A percentile compares a stretch with the other conserved stretches of the same genome.
These are phyloP conservation scores for Saturnispora ahearnii DNA, from an alignment of 805 yeast species.

Conservation along the genomic window DNA sequence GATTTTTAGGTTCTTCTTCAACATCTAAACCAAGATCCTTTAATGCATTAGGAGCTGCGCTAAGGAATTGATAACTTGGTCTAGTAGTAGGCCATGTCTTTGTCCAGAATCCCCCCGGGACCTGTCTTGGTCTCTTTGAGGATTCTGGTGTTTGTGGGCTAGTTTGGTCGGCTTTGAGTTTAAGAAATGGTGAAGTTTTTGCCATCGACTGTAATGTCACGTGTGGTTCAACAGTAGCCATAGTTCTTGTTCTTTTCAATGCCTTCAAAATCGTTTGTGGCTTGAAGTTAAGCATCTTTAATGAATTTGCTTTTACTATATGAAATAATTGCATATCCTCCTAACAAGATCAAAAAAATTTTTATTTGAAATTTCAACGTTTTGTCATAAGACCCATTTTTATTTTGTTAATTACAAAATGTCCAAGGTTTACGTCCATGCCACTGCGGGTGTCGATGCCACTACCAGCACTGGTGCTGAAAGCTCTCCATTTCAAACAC, in stretches of 20 bases:
- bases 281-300: neutral
- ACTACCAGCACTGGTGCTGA: constrained; percentile 52
- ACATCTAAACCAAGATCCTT: constrained; percentile 52
- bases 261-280: neutral
- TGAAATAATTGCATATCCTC: neutral
- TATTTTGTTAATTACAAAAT: constrained; percentile 7
- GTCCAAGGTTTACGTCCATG: constrained; percentile 56
- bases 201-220: neutral
- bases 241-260: neutral
- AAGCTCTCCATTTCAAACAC: constrained; percentile 62
- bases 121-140: constrained; percentile 30
- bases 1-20: constrained; percentile 18
- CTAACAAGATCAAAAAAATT: neutral
- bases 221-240: neutral
- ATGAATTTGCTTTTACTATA: too few relatives aligned
- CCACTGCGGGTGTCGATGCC: constrained; percentile 59
- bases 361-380: neutral
- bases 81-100: constrained; percentile 63
- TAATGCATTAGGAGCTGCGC: constrained; percentile 53
- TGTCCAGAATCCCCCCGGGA: constrained; percentile 58
- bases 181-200: neutral
- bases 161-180: constrained; percentile 12
- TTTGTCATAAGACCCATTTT: neutral
- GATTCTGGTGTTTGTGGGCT: constrained; percentile 14
- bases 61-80: constrained; percentile 41